phyloP scores from a whole-genome alignment of 1,139 yeast species.

The Suhomyces terraborum region DNA sequence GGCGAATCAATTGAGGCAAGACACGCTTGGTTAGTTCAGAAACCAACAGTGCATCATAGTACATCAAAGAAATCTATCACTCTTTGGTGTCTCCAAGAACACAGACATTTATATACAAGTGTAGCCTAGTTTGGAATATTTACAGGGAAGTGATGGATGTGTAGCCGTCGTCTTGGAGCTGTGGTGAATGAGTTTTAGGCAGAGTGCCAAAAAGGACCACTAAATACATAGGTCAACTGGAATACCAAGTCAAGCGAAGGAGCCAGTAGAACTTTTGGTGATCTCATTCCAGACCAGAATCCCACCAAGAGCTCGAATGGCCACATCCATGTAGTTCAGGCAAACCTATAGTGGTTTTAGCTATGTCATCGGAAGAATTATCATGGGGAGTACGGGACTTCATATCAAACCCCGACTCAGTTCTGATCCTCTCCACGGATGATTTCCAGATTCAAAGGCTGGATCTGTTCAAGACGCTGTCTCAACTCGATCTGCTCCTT shows the following conservation, averaged over 20 bases:
- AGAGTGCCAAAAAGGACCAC: too few relatives aligned
- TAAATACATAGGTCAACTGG: too few relatives aligned
- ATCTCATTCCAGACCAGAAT: neutral
- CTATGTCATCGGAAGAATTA: too few relatives aligned
- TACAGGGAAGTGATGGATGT: too few relatives aligned
- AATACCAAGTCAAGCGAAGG: too few relatives aligned
- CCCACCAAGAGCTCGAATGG: neutral
- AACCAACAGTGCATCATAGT: conserved; percentile 50
- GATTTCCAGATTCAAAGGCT: conserved; percentile 55
- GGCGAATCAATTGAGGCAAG: conserved; percentile 45
- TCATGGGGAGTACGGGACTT: too few relatives aligned
- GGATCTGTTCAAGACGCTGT: conserved; percentile 62
- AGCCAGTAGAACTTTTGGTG: too few relatives aligned
- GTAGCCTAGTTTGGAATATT: neutral
- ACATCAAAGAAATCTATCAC: conserved; percentile 40
- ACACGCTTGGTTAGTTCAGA: conserved; percentile 17
- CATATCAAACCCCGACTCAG: neutral
- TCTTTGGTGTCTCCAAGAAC: conserved; percentile 56
- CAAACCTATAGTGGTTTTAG: too few relatives aligned
- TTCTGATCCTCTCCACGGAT: conserved; percentile 33
- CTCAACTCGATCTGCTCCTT: conserved; percentile 69
- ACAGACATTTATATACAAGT: conserved; percentile 35
- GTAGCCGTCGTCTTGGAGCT: too few relatives aligned
- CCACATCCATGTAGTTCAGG: too few relatives aligned
- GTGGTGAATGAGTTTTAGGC: too few relatives aligned